Conservation (phyloP, 2,329 filamentous ascomycete species). For the Fusarium incarnatum region DNA sequence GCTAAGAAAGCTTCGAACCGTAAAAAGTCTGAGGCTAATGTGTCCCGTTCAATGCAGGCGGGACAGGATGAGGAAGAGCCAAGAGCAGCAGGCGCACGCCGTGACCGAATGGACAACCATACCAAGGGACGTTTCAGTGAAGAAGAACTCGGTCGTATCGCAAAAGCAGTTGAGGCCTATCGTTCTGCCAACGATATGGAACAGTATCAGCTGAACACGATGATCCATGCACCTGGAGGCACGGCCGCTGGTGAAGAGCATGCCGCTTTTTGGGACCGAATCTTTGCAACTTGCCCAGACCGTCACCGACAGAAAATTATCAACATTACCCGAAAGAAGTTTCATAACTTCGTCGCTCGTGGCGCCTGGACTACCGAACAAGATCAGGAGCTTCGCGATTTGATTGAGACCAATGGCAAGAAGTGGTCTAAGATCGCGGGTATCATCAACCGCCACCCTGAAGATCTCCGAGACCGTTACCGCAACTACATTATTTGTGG, state of each 20-base stretch:
- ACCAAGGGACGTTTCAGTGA: slow-evolving; percentile 58
- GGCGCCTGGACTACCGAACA: slow-evolving; percentile 58
- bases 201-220: slow-evolving; percentile 61
- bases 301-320: slow-evolving; percentile 66
- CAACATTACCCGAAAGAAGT: slow-evolving; percentile 69
- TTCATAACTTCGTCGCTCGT: slow-evolving; percentile 71
- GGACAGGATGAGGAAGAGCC: slow-evolving; percentile 38
- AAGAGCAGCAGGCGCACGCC: slow-evolving; percentile 30
- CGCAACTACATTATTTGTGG: slow-evolving; percentile 74
- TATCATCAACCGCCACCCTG: slow-evolving; percentile 71
- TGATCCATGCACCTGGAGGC: slow-evolving; percentile 53
- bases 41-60: slow-evolving; percentile 40
- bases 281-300: slow-evolving; percentile 62
- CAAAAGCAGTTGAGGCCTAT: slow-evolving; percentile 58
- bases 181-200: slow-evolving; percentile 57
- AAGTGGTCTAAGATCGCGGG: slow-evolving; percentile 73
- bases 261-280: slow-evolving; percentile 61
- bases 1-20: slow-evolving; percentile 48
- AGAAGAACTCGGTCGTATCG: slow-evolving; percentile 57
- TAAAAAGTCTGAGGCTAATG: slow-evolving; percentile 31
- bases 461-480: slow-evolving; percentile 77
- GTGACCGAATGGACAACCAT: slow-evolving; percentile 46
- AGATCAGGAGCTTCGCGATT: slow-evolving; percentile 51
- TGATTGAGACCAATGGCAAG: slow-evolving; percentile 54
- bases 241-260: slow-evolving; percentile 53